Evolutionary conservation across 306 rosid species (phyloP), one percentile per base, ranked within the genome.

Genomic region (Vicia sativa): DNA sequence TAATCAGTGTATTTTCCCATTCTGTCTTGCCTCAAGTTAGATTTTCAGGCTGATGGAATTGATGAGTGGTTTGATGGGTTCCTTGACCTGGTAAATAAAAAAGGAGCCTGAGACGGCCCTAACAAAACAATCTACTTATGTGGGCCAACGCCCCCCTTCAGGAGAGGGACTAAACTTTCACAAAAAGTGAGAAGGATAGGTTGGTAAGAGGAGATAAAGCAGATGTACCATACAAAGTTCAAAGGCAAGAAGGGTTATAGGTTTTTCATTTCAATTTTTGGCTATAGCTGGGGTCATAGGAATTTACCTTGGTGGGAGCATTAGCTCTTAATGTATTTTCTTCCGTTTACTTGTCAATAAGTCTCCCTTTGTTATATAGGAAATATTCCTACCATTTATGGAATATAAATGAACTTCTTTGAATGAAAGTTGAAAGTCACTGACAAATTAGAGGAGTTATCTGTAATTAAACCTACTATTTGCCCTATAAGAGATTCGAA

Each of bases 331-430:
- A 23, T 19, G 50, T 62, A 19, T 39, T 62, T 61, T 39, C 67
- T 38, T 29, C 39, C 3, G 8, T 62, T 21, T 39, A 19, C 50
- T 62, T 62, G 50, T 62, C 67, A 38, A 39, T 39, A 39, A 62
- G 67, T 39, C 34, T 62, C 67, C 65, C 67, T 39, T 62, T 39
- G 67, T 62, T 62, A 62, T 43, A 62, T 39, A 39, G 50, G 67
- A 62, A 39, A 11, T 62, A 39, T 12, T 62, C 67, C 67, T 39
- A 34, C 19, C 50, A 62, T 39, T 39, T 62, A 12, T 62, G 67
- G 18, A 62, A 62, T 41, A 62, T 21, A 62, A 39, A 62, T 41
- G 14, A 62, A 39, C 23, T 11, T 39, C 11, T 25, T 12, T 38
- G 16, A 7, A 72, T 38, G 44, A 14, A 35, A 61, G 28, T 60